Conservation (phyloP, 441 rosid species). For the Metrosideros polymorpha region DNA sequence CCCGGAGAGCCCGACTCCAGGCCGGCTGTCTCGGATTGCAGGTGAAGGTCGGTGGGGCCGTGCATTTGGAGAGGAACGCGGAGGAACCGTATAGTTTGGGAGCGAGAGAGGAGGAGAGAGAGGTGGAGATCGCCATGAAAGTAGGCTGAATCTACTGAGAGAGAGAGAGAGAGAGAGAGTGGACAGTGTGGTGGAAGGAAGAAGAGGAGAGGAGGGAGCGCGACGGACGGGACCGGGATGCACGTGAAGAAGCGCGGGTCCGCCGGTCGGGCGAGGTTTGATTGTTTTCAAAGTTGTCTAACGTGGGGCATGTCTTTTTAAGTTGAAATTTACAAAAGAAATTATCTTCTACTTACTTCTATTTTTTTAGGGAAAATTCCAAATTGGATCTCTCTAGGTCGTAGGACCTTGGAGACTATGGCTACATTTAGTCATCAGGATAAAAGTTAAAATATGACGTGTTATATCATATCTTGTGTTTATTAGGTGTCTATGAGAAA, state of each 20-base stretch:
- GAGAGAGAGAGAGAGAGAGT: background rate
- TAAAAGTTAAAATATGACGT: no score
- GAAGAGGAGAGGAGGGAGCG: background rate
- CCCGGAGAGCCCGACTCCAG: background rate
- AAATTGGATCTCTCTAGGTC: no score
- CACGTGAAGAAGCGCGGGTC: background rate
- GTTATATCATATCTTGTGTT: no score
- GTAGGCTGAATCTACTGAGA: background rate
- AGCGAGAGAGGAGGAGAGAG: constrained; percentile 8
- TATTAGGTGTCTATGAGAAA: no score
- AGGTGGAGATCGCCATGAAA: constrained; percentile 26
- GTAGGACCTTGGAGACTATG: no score
- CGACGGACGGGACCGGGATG: background rate
- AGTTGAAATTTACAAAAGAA: background rate
- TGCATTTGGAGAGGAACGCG: background rate
- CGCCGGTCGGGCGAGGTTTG: background rate
- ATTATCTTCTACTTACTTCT: no score
- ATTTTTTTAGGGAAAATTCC: no score
- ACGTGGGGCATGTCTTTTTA: background rate
- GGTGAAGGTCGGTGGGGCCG: background rate
- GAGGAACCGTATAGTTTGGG: background rate
- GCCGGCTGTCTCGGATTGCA: background rate
- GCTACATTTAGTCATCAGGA: no score
- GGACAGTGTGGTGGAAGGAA: constrained; percentile 38
- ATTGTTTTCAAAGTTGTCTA: background rate